These are phyloP conservation scores for Curvularia eragrostidis DNA, from an alignment of 2,329 filamentous ascomycete species.

Conservation along the genomic window DNA sequence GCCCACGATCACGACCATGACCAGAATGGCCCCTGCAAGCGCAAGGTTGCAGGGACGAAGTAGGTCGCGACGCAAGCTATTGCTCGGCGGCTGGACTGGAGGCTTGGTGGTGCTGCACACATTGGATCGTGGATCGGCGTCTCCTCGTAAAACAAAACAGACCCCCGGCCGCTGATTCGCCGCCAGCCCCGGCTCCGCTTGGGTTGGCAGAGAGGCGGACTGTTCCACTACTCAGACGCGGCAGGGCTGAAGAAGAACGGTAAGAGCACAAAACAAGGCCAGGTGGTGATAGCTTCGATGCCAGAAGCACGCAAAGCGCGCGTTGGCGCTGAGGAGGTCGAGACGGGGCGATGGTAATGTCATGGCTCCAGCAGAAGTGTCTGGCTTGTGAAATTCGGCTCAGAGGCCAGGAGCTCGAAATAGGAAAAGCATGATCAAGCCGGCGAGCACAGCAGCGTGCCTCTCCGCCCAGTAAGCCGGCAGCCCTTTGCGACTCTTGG, in stretches of 20 bases:
- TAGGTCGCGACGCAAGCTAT: conserved; percentile 22
- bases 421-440: conserved; percentile 38
- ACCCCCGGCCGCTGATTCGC: conserved; percentile 38
- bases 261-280: conserved; percentile 14
- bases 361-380: background rate
- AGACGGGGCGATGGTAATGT: conserved; percentile 14
- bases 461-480: conserved; percentile 22
- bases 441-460: conserved; percentile 27
- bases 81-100: conserved; percentile 24
- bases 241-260: conserved; percentile 36
- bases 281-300: conserved; percentile 25
- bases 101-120: conserved; percentile 28
- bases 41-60: conserved; percentile 16
- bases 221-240: conserved; percentile 35
- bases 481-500: conserved; percentile 30
- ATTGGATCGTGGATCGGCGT: conserved; percentile 39
- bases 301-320: conserved; percentile 15
- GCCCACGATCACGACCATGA: conserved; percentile 21
- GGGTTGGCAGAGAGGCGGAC: conserved; percentile 35
- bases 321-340: conserved; percentile 7
- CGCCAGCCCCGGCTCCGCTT: conserved; percentile 33
- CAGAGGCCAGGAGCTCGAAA: conserved; percentile 21
- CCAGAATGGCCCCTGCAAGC: conserved; percentile 16
- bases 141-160: conserved; percentile 38
- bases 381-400: conserved; percentile 14